Percentiles rank a stretch among this genome's conserved stretches.
phyloP scores from a whole-genome alignment of 805 yeast species.

The Starmera amethionina region DNA sequence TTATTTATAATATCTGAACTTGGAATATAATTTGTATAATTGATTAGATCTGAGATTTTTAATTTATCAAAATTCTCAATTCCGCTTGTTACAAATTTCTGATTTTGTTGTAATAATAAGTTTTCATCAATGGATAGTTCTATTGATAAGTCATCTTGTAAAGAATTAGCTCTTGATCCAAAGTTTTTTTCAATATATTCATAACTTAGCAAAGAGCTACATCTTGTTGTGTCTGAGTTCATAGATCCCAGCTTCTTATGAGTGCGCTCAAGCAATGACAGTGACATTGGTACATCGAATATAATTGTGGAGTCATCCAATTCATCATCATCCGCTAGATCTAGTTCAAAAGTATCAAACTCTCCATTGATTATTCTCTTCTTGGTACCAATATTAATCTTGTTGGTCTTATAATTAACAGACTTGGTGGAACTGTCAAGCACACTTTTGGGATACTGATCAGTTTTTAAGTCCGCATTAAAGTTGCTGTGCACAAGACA shows the following conservation, averaged over 20 bases:
- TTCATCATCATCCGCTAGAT: constrained; percentile 30
- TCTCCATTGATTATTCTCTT: no score
- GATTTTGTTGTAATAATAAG: constrained; percentile 22
- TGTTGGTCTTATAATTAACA: no score
- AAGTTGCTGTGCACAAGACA: constrained; percentile 6
- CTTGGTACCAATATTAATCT: no score
- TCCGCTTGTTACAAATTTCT: constrained; percentile 17
- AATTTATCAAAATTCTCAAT: constrained; percentile 21
- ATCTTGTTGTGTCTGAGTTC: constrained; percentile 30
- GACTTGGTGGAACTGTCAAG: no score
- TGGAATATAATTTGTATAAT: constrained; percentile 8
- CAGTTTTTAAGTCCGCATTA: background rate
- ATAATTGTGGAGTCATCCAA: constrained; percentile 43
- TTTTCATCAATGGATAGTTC: constrained; percentile 9
- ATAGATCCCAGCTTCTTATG: constrained; percentile 17
- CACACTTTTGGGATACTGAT: background rate
- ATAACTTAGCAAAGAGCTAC: constrained; percentile 34
- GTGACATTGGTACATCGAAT: constrained; percentile 58
- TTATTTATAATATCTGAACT: no score
- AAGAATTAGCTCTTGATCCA: constrained; percentile 1
- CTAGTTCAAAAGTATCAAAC: no score
- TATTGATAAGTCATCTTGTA: constrained; percentile 8
- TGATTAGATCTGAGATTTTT: constrained; percentile 19
- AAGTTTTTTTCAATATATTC: constrained; percentile 7
- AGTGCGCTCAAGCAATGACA: constrained; percentile 34